Conservation (phyloP, 345 rosid genomes). For the Populus simonii region DNA sequence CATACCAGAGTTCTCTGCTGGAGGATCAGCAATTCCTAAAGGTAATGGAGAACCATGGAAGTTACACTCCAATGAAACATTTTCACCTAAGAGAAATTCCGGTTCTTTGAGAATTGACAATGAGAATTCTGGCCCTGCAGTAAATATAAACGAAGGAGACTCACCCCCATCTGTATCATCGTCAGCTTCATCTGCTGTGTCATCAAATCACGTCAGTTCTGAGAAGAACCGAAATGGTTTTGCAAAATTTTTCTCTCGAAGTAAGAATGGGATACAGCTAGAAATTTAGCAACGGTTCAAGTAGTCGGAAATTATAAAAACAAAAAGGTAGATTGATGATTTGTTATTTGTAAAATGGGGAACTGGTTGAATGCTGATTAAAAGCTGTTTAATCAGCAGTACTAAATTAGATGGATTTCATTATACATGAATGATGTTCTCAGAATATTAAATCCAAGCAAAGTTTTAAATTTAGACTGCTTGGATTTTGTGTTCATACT, state of each 20-base stretch:
- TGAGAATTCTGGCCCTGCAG: slow-evolving; percentile 26
- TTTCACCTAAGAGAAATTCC: slow-evolving; percentile 38
- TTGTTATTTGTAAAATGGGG: slow-evolving; percentile 6
- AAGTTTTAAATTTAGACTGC: not conserved
- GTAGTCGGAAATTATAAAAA: not conserved
- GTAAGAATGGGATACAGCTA: slow-evolving; percentile 83
- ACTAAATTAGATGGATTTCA: not conserved
- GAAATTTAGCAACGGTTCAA: slow-evolving; percentile 46
- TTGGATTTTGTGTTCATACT: not conserved
- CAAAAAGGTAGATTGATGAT: not conserved
- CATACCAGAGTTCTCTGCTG: slow-evolving; percentile 41
- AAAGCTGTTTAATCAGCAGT: slow-evolving; percentile 33
- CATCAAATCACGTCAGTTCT: slow-evolving; percentile 45
- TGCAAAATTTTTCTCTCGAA: slow-evolving; percentile 77
- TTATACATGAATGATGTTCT: slow-evolving; percentile 8
- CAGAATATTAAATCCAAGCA: not conserved
- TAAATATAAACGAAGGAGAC: slow-evolving; percentile 28
- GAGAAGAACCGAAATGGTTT: slow-evolving; percentile 88
- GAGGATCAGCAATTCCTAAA: slow-evolving; percentile 26
- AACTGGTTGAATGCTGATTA: slow-evolving; percentile 25
- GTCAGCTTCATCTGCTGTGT: slow-evolving; percentile 38
- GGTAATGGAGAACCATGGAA: slow-evolving; percentile 53
- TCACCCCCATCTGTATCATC: slow-evolving; percentile 38
- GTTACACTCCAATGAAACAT: slow-evolving; percentile 46
- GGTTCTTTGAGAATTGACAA: slow-evolving; percentile 25